Conservation (phyloP, 768 basidiomycete genomes). For the Lactifluus echinatus region DNA sequence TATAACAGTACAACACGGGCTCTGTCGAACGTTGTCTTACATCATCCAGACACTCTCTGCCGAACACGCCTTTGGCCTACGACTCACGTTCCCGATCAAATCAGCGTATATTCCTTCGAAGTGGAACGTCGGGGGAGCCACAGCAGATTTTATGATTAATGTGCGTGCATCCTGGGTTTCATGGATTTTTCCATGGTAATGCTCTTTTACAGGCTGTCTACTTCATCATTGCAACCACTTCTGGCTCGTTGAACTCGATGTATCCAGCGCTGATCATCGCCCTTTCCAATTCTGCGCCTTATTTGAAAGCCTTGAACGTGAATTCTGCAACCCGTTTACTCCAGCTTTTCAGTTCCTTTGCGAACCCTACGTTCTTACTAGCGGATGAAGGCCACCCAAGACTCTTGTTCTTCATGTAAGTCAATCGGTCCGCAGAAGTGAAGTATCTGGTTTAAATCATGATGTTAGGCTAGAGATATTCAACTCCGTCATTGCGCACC, state of each 20-base stretch:
- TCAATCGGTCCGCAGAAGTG: constrained; percentile 1
- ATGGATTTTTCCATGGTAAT: neutral
- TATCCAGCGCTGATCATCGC: constrained; percentile 92
- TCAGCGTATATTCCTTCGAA: constrained; percentile 58
- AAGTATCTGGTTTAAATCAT: neutral
- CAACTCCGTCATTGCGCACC: constrained; percentile 72
- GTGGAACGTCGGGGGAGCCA: constrained; percentile 64
- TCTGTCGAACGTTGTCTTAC: constrained; percentile 84
- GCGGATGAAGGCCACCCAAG: constrained; percentile 94
- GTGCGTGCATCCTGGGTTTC: constrained; percentile 34
- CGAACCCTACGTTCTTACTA: constrained; percentile 80
- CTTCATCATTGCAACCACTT: constrained; percentile 80
- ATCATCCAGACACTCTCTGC: constrained; percentile 88
- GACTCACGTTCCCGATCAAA: constrained; percentile 56
- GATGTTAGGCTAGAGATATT: constrained; percentile 75
- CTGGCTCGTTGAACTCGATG: constrained; percentile 68
- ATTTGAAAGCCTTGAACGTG: constrained; percentile 72
- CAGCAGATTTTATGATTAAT: constrained; percentile 82
- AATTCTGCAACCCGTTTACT: constrained; percentile 75
- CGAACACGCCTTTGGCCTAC: constrained; percentile 67
- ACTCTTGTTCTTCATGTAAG: constrained; percentile 83
- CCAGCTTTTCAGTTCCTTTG: constrained; percentile 87
- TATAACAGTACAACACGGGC: constrained; percentile 73
- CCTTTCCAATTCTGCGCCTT: constrained; percentile 81
- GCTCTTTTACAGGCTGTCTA: constrained; percentile 55